phyloP scores from a whole-genome alignment of 805 yeast genomes.

The Wickerhamomyces bisporus region DNA sequence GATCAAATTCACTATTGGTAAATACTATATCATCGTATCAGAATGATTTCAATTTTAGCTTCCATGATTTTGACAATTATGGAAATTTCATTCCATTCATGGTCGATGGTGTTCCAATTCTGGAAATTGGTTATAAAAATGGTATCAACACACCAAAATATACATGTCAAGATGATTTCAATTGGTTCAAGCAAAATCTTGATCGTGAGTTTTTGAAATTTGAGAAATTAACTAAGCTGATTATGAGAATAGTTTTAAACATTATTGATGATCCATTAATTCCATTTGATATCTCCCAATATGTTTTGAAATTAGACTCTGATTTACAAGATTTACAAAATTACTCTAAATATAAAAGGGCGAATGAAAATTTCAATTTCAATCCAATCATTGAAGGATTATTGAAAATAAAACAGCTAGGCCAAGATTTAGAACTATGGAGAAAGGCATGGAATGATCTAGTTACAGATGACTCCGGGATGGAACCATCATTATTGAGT shows the following conservation, averaged over 20 bases:
- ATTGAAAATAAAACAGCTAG: conserved; percentile 36
- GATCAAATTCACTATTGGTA: conserved; percentile 62
- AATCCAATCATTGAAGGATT: conserved; percentile 26
- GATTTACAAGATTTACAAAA: conserved; percentile 43
- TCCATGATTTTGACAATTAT: conserved; percentile 30
- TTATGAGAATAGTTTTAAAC: conserved; percentile 48
- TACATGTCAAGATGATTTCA: conserved; percentile 63
- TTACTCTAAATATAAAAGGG: conserved; percentile 26
- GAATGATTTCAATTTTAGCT: conserved; percentile 20
- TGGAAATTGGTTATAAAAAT: conserved; percentile 51
- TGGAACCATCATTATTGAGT: conserved; percentile 69
- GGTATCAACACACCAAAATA: conserved; percentile 34
- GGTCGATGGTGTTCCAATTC: conserved; percentile 59
- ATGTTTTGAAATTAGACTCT: conserved; percentile 38
- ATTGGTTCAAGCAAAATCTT: conserved; percentile 40
- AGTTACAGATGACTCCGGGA: conserved; percentile 45
- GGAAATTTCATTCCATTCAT: conserved; percentile 71
- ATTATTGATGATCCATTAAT: conserved; percentile 72
- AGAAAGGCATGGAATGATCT: conserved; percentile 57
- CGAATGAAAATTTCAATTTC: conserved; percentile 24
- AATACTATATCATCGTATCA: conserved; percentile 35
- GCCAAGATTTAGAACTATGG: conserved; percentile 50
- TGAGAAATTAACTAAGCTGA: conserved; percentile 47
- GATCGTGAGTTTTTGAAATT: conserved; percentile 58
- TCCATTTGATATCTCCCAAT: conserved; percentile 54